Conservation (phyloP, 2,329 filamentous ascomycete genomes). For the Botrytis elliptica region DNA sequence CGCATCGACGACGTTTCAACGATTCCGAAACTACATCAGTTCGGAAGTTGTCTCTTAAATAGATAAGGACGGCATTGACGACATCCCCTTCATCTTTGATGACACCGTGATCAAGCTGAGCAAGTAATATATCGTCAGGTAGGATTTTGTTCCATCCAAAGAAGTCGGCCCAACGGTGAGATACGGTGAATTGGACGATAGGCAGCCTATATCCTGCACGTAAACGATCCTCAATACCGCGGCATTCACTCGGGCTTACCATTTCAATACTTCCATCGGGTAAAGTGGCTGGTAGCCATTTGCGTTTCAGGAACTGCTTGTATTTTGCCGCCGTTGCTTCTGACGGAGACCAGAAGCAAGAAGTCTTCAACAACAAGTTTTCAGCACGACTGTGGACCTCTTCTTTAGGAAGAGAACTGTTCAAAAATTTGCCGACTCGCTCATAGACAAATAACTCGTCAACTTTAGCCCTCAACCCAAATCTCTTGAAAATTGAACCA, state of each 20-base stretch:
- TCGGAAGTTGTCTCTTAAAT: conserved; percentile 23
- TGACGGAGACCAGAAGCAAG: conserved; percentile 18
- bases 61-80: conserved; percentile 28
- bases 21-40: conserved; percentile 12
- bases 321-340: background rate
- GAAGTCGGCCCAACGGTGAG: conserved; percentile 23
- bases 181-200: conserved; percentile 22
- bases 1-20: conserved; percentile 25
- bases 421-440: conserved; percentile 26
- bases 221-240: conserved; percentile 23
- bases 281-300: conserved; percentile 30
- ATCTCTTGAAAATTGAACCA: conserved; percentile 24
- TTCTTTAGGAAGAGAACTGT: conserved; percentile 1
- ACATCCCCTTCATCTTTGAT: conserved; percentile 20
- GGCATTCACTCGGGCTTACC: conserved; percentile 27
- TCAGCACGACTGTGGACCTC: conserved; percentile 20
- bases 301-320: conserved; percentile 18
- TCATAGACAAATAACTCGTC: conserved; percentile 28
- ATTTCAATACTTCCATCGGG: conserved; percentile 12
- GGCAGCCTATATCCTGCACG: conserved; percentile 28
- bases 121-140: conserved; percentile 24
- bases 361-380: conserved; percentile 23
- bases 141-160: conserved; percentile 31
- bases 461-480: conserved; percentile 29
- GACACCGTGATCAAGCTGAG: conserved; percentile 28